A percentile compares a stretch with the other conserved stretches of the same genome.
Evolutionary conservation across 2,329 filamentous ascomycete genomes (phyloP).

Genomic region (Ophiostoma montium): DNA sequence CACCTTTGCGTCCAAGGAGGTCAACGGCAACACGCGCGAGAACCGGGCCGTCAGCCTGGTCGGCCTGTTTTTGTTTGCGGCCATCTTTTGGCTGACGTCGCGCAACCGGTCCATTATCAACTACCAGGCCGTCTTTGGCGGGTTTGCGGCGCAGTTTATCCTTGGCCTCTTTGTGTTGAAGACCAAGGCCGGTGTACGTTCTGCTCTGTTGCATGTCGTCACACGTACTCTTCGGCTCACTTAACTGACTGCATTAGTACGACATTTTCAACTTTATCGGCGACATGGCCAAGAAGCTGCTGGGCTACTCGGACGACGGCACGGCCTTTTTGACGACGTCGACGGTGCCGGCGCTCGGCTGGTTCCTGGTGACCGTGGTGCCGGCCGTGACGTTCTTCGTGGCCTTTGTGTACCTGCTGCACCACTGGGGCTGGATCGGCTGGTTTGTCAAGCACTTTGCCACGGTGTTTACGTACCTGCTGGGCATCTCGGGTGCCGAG

Average conservation of each 20-base stretch:
- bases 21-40: slow-evolving; percentile 59
- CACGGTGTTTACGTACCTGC: slow-evolving; percentile 79
- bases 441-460: slow-evolving; percentile 86
- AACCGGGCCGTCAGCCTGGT: slow-evolving; percentile 73
- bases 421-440: slow-evolving; percentile 67
- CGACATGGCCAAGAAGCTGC: slow-evolving; percentile 53
- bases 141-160: slow-evolving; percentile 79
- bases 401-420: slow-evolving; percentile 74
- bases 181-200: slow-evolving; percentile 53
- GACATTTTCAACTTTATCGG: slow-evolving; percentile 90
- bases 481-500: slow-evolving; percentile 78
- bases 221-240: not conserved
- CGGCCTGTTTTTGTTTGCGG: slow-evolving; percentile 59
- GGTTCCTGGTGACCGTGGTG: slow-evolving; percentile 69
- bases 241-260: slow-evolving; percentile 18
- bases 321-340: slow-evolving; percentile 51
- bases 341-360: slow-evolving; percentile 30
- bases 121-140: slow-evolving; percentile 74
- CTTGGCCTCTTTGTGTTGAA: slow-evolving; percentile 79
- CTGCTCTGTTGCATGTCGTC: not conserved
- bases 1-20: slow-evolving; percentile 58
- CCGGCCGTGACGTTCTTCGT: slow-evolving; percentile 96
- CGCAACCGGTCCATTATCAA: slow-evolving; percentile 47
- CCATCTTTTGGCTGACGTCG: slow-evolving; percentile 55
- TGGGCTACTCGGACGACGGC: slow-evolving; percentile 64